A percentile compares a stretch with the other conserved stretches of the same genome.
phyloP scores from a whole-genome alignment of 2,329 filamentous ascomycete species.

The Alternaria sp. region DNA sequence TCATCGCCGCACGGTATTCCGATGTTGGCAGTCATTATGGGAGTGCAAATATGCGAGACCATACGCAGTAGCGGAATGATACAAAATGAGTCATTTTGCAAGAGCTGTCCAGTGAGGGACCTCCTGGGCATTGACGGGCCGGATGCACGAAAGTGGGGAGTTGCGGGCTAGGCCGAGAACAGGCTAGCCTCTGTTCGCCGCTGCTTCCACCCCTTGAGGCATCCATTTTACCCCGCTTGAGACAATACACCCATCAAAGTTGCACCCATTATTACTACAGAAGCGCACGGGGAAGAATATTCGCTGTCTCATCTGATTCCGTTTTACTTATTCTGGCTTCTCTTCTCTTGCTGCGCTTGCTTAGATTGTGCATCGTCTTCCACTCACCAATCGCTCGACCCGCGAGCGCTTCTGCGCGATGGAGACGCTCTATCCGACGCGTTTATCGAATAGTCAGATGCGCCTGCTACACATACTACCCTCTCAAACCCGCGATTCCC shows the following conservation, averaged over 20 bases:
- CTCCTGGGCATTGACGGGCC: not conserved
- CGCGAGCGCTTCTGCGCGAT: not conserved
- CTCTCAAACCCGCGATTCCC: not conserved
- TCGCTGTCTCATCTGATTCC: not conserved
- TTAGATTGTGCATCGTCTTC: not conserved
- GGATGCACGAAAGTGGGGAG: not conserved
- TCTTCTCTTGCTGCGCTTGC: not conserved
- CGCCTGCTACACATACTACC: not conserved
- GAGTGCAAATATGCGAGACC: too few relatives aligned
- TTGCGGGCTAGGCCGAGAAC: not conserved
- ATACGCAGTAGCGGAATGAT: constrained; percentile 13
- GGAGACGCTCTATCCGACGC: not conserved
- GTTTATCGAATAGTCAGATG: not conserved
- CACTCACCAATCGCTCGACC: not conserved
- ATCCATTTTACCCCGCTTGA: not conserved
- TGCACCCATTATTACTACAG: not conserved
- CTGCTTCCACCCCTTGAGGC: not conserved
- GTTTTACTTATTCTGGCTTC: not conserved
- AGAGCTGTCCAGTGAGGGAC: constrained; percentile 9
- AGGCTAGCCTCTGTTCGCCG: not conserved
- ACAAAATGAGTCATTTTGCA: constrained; percentile 34
- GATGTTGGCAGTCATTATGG: not conserved
- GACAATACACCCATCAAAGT: not conserved
- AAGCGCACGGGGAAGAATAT: not conserved
- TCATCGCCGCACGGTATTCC: not conserved